Evolutionary conservation across 1,284 basidiomycete genomes (phyloP), one percentile per base, ranked within the genome.

Genomic region (Neolentinus lepideus): DNA sequence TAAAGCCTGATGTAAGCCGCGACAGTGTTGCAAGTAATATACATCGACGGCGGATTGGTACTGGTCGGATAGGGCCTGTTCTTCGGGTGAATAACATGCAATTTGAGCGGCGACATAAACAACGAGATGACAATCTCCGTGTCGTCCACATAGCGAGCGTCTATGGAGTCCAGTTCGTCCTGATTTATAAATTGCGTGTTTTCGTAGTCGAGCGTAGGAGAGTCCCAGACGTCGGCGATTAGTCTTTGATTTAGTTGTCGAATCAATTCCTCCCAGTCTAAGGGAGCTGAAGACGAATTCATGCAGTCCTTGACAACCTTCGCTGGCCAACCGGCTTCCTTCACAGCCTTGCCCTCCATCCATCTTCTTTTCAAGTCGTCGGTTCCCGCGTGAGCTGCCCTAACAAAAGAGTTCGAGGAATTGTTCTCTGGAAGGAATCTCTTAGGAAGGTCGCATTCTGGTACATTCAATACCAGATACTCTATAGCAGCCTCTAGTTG

Each of bases 1-100:
- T 96, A 85, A 0, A 98, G 80, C 31, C 92, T 85, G 59, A 97
- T 76, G 68, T 97, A 98, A 0, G 92, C 80, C 0, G 94, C 83
- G 4, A 90, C 74, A 0, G 80, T 80, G 0, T 71, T 66, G 1
- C 92, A 94, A 0, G 86, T 80, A 56, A 97, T 71, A 66, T 86
- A 95, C 68, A 94, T 83, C 0, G 83, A 71, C 0, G 93, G 92
- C 3, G 83, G 75, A 58, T 77, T 76, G 2, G 73, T 74, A 47
- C 75, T 66, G 35, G 80, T 74, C 14, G 85, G 80, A 64, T 85
- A 85, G 3, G 73, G 66, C 54, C 77, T 75, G n/a, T 74, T 66
- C 1, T 70, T 59, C 52, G 85, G 80, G 33, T 84, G 73, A 31
- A 89, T 67, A 57, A 94, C 72, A 58, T 92, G 85, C 1, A 96